These are phyloP conservation scores for Emmonsia crescens DNA, from an alignment of 2,329 filamentous ascomycete genomes.

Conservation along the genomic window DNA sequence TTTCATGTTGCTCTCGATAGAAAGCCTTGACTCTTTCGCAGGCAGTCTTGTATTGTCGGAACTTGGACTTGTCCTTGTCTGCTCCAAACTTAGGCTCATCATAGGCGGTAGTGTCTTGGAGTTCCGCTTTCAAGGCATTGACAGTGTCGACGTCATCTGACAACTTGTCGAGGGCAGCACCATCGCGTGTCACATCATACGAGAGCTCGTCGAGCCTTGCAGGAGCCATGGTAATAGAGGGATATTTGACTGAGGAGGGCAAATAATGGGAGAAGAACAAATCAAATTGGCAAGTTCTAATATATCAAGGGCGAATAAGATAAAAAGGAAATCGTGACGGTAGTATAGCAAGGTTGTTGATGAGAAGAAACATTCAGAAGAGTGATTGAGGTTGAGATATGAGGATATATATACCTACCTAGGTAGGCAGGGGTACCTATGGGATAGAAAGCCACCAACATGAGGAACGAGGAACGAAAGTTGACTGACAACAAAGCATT, in stretches of 20 bases:
- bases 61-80: constrained; percentile 61
- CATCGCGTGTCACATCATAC: constrained; percentile 33
- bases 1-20: constrained; percentile 55
- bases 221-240: background rate
- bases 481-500: background rate
- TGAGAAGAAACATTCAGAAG: background rate
- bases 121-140: constrained; percentile 42
- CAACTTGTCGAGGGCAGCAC: constrained; percentile 41
- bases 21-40: constrained; percentile 70
- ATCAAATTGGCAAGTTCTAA: background rate
- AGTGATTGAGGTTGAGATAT: background rate
- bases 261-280: background rate
- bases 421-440: too few relatives aligned
- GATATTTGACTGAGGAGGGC: background rate
- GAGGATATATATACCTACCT: background rate
- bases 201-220: background rate
- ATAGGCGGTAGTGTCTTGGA: constrained; percentile 39
- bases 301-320: background rate
- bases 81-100: constrained; percentile 52
- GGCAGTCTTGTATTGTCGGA: constrained; percentile 66
- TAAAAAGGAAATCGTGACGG: background rate
- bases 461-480: background rate
- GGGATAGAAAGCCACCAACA: background rate
- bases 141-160: constrained; percentile 44
- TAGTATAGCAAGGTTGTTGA: background rate